These are phyloP conservation scores for Cinchona pubescens DNA, from an alignment of 257 asterid species.

Conservation along the genomic window DNA sequence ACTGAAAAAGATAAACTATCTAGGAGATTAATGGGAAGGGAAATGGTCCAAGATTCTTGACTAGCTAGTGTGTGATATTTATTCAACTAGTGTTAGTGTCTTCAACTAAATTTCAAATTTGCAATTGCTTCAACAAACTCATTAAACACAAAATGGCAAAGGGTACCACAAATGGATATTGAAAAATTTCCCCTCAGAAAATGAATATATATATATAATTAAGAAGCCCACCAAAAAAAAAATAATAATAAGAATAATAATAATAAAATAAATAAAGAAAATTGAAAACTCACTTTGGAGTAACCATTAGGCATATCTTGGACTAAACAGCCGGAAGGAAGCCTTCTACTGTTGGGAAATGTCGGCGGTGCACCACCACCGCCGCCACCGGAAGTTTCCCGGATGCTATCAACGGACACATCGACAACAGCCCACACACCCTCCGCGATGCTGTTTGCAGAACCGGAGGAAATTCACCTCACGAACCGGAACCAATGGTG, in stretches of 20 bases:
- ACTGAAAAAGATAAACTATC: conserved; percentile 8
- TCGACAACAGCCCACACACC: conserved; percentile 97
- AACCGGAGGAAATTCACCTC: conserved; percentile 87
- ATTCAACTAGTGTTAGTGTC: conserved; percentile 27
- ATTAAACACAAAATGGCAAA: conserved; percentile 35
- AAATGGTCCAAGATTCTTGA: conserved; percentile 18
- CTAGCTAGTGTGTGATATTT: background rate
- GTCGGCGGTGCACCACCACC: conserved; percentile 28
- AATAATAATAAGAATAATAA: background rate
- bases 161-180: conserved; percentile 18
- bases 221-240: too few relatives aligned
- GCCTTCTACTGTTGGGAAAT: conserved; percentile 61
- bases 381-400: conserved; percentile 36
- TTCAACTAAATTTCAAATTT: conserved; percentile 33
- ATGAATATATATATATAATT: too few relatives aligned
- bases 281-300: conserved; percentile 56
- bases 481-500: conserved; percentile 85
- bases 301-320: conserved; percentile 98
- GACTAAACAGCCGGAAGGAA: conserved; percentile 90
- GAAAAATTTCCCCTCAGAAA: background rate
- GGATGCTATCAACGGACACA: conserved; percentile 64
- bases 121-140: conserved; percentile 53
- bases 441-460: conserved; percentile 94
- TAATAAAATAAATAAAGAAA: conserved; percentile 22
- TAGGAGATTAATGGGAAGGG: conserved; percentile 1